Percentiles rank a stretch among this genome's conserved stretches.
phyloP scores from a whole-genome alignment of 2,329 filamentous ascomycete genomes.

The Hymenoscyphus occultus region DNA sequence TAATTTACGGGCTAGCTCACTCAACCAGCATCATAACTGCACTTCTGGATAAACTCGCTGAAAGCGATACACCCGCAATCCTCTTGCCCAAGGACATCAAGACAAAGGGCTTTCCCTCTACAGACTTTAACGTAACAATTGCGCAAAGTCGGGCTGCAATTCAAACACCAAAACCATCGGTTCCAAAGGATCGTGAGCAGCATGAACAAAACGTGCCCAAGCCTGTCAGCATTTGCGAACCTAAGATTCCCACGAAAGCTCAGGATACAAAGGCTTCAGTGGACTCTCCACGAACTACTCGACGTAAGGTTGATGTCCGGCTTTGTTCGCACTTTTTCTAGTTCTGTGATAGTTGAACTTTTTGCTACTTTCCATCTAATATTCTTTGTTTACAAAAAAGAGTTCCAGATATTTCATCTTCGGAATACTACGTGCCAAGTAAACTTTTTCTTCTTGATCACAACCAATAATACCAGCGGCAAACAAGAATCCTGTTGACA shows the following conservation, averaged over 20 bases:
- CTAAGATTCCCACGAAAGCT: no score
- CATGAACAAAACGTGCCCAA: background rate
- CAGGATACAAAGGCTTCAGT: no score
- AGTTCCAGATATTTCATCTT: no score
- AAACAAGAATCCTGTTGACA: slow-evolving; percentile 40
- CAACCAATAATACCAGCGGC: slow-evolving; percentile 39
- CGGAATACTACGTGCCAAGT: slow-evolving; percentile 26
- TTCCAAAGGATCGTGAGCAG: background rate
- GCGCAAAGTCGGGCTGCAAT: background rate
- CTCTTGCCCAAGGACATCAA: background rate
- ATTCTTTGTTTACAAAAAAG: no score
- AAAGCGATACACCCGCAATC: background rate
- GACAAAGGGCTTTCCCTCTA: background rate
- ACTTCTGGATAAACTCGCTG: background rate
- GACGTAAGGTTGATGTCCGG: no score
- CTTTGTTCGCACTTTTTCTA: no score
- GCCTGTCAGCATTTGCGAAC: no score
- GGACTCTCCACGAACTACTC: no score
- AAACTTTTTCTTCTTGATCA: slow-evolving; percentile 35
- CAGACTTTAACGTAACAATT: background rate
- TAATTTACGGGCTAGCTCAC: background rate
- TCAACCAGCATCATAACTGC: background rate
- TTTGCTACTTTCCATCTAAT: no score
- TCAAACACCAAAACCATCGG: background rate
- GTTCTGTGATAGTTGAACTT: no score